These are phyloP conservation scores for Boletellus ananiceps DNA, from an alignment of 768 basidiomycete genomes.

Conservation along the genomic window DNA sequence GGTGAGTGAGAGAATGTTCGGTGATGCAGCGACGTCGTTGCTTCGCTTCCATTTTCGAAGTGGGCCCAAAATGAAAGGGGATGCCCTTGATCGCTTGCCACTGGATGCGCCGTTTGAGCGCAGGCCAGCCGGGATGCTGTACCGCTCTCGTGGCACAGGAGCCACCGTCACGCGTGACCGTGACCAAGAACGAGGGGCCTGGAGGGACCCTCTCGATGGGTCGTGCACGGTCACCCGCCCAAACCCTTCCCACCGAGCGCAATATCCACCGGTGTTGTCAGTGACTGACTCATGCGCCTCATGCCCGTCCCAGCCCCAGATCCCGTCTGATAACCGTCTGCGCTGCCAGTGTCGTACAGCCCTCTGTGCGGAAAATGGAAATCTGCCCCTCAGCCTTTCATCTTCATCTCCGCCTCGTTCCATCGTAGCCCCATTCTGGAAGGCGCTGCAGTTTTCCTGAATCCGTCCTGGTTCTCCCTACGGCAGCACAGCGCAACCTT, in stretches of 20 bases:
- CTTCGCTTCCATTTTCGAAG: conserved; percentile 34
- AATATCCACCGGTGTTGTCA: conserved; percentile 14
- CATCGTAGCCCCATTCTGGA: conserved; percentile 17
- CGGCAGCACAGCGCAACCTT: conserved; percentile 13
- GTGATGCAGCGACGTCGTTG: conserved; percentile 10
- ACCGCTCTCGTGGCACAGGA: no score
- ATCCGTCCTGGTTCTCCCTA: conserved; percentile 26
- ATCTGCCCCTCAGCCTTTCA: background rate
- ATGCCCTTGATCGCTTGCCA: conserved; percentile 31
- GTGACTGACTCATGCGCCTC: conserved; percentile 13
- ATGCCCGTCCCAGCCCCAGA: conserved; percentile 19
- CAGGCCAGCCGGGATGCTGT: background rate
- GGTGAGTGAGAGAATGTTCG: conserved; percentile 18
- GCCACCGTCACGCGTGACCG: conserved; percentile 14
- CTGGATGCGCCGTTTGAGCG: conserved; percentile 27
- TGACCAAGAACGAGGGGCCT: conserved; percentile 7
- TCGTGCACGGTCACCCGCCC: no score
- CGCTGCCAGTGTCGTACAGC: background rate
- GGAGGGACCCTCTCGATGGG: no score
- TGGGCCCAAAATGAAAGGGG: conserved; percentile 25
- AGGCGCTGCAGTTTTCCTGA: conserved; percentile 12
- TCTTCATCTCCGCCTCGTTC: conserved; percentile 31
- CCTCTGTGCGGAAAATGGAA: conserved; percentile 21
- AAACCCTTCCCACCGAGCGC: background rate
- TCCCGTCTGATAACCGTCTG: conserved; percentile 14